Base-by-base conservation (phyloP, 805 yeast species). In the Saccharomycopsis oosterbeekiorum region DNA sequence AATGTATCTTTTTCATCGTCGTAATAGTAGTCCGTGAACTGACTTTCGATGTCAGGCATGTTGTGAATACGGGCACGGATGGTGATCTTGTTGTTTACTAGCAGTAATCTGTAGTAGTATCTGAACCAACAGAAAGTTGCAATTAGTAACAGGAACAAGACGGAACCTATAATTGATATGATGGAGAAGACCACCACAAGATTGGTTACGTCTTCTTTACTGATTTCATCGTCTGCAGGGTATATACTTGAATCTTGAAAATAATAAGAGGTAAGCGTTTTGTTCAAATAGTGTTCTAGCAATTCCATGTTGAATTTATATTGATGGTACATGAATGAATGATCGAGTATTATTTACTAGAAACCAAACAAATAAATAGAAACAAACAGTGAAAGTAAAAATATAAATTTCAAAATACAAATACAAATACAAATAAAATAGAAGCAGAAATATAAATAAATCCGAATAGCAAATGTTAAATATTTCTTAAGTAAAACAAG, bases 11-110 rank as follows among this genome's bases (percentile, higher is more conserved):
- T 47, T 21, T 47, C 53, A 26, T 47, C 34, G 4, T 4, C 53
- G 21, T 21, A 24, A 17, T 21, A 47, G n/a, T 47, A 47, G 8
- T 47, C 53, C 8, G 53, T 21, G 29, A 47, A 14, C 14, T 47
- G 53, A 14, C n/a, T 47, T 21, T 47, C 53, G n/a, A 47, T 47
- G n/a, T 47, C 53, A 9, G 53, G 53, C 1, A 47, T 47, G 10
- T 24, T 47, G 53, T 34, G 53, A 21, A 47, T 47, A 47, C 53
- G 53, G 15, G 53, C 53, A 47, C 53, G 53, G n/a, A 47, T 47
- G 14, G 21, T 47, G n/a, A 47, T 47, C 26, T 47, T 47, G 34
- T 47, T 47, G n/a, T 47, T 47, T 17, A 47, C 53, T 21, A 47
- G 53, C 53, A 47, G 53, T 21, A 47, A 26, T 15, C 21, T 47